These are phyloP conservation scores for Clausena lansium DNA, from an alignment of 345 rosid genomes.

Conservation along the genomic window DNA sequence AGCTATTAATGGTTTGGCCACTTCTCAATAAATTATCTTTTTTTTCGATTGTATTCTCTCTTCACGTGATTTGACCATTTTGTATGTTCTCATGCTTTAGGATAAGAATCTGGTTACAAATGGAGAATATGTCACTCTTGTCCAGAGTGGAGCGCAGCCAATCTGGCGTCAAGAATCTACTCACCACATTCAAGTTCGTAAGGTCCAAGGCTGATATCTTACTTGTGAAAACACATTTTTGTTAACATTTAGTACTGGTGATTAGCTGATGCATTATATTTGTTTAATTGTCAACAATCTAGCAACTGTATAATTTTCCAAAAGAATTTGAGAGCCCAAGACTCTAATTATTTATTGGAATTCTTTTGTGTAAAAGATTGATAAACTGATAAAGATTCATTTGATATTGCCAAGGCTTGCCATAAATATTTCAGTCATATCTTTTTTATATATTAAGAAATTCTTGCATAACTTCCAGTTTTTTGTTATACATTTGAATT, in stretches of 20 bases:
- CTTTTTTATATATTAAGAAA: not conserved
- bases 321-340: not conserved
- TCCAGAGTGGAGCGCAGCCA: conserved; percentile 94
- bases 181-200: conserved; percentile 92
- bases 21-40: not conserved
- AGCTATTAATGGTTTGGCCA: conserved; percentile 56
- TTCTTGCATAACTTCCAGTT: not conserved
- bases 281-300: not conserved
- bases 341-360: not conserved
- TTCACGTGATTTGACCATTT: conserved; percentile 3
- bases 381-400: not conserved
- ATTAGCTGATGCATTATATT: not conserved
- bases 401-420: not conserved
- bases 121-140: conserved; percentile 79
- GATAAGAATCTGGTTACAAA: conserved; percentile 57
- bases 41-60: not conserved
- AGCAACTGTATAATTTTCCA: not conserved
- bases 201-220: conserved; percentile 55
- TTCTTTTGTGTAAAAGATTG: not conserved
- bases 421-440: not conserved
- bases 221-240: conserved; percentile 1
- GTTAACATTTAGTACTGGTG: conserved; percentile 12
- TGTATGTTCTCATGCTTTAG: conserved; percentile 35
- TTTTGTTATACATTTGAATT: not conserved
- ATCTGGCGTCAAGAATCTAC: conserved; percentile 94